Percentiles rank a stretch among this genome's conserved stretches.
Evolutionary conservation across 257 asterid genomes (phyloP).

Genomic region (Ocimum tenuiflorum): DNA sequence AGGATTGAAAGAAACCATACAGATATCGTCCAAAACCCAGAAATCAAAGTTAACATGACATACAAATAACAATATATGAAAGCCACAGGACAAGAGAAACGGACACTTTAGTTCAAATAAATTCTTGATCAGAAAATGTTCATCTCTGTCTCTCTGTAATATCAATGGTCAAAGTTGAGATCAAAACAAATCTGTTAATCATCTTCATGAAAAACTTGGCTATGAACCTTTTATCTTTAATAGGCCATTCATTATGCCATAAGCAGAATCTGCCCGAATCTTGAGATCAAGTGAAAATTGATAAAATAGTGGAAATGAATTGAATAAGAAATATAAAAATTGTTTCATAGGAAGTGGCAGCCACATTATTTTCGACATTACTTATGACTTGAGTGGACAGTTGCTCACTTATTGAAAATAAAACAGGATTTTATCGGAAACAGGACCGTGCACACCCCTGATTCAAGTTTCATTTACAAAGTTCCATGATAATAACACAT

Average conservation of each 20-base stretch:
- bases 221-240: background rate
- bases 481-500: background rate
- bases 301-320: background rate
- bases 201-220: background rate
- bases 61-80: slow-evolving; percentile 1
- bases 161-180: background rate
- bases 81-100: background rate
- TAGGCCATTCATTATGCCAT: too few relatives aligned
- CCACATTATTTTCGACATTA: background rate
- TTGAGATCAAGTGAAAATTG: background rate
- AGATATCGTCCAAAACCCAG: slow-evolving; percentile 19
- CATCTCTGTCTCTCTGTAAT: background rate
- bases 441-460: background rate
- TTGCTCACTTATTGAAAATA: background rate
- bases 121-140: background rate
- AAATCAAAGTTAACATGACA: slow-evolving; percentile 14
- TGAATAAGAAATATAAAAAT: too few relatives aligned
- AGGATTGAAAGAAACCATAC: slow-evolving; percentile 23
- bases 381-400: background rate
- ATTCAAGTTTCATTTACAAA: background rate
- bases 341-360: background rate
- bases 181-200: background rate
- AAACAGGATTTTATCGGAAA: background rate
- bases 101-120: background rate
- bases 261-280: too few relatives aligned